A percentile compares a stretch with the other conserved stretches of the same genome.
These are phyloP conservation scores for Botrytis sinoallii DNA, from an alignment of 2,329 filamentous ascomycete species.

Conservation along the genomic window DNA sequence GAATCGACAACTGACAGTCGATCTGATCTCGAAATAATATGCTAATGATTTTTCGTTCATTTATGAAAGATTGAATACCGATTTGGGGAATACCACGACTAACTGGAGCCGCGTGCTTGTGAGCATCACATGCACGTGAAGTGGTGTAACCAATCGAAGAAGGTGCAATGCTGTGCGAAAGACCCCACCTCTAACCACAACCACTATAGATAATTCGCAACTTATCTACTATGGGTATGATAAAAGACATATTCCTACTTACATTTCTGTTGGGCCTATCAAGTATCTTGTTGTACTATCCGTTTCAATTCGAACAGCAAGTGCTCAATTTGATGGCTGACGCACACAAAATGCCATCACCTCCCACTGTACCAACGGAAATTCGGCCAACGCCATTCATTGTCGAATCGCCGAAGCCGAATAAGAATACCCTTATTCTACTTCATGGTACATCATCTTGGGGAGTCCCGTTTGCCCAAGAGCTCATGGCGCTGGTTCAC, in stretches of 20 bases:
- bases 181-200: background rate
- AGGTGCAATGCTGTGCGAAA: background rate
- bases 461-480: slow-evolving; percentile 38
- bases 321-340: background rate
- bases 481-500: slow-evolving; percentile 38
- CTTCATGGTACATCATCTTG: slow-evolving; percentile 43
- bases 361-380: background rate
- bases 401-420: slow-evolving; percentile 32
- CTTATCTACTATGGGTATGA: background rate
- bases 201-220: background rate
- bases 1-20: background rate
- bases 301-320: background rate
- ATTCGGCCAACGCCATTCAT: slow-evolving; percentile 23
- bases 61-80: background rate
- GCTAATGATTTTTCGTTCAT: background rate
- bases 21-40: background rate
- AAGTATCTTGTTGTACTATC: background rate
- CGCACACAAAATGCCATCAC: background rate
- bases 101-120: background rate
- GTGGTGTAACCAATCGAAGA: background rate
- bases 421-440: slow-evolving; percentile 39
- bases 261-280: background rate
- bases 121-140: background rate
- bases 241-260: background rate
- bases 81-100: background rate